Base-by-base conservation (phyloP, 495 filamentous ascomycete genomes). In the Acidiella bohemica region DNA sequence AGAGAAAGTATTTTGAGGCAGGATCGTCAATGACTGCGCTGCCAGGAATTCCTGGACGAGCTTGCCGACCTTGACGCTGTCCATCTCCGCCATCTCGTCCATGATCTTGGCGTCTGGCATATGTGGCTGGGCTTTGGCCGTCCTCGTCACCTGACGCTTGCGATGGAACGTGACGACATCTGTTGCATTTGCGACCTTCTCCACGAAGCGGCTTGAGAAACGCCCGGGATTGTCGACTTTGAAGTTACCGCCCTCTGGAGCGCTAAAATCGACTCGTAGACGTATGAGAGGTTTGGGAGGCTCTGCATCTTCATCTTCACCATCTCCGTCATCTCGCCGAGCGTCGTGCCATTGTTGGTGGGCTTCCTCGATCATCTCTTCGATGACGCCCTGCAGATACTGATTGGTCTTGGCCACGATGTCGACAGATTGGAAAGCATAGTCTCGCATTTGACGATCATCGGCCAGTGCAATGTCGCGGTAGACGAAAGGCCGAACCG, bases 151-250 rank as follows among this genome's bases (percentile, higher is more conserved):
- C 27, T 70, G 67, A 59, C 92, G 94, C 62, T 90, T 94, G 9
- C 84, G 73, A 58, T 95, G 75, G 49, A 92, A 95, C 50, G 90
- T 78, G 2, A 99, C 75, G 1, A 99, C 85, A 48, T 99, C 90
- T 49, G 82, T 90, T 1, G 80, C 74, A 50, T 99, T 99, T 8
- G 90, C 90, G 0, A 96, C 90, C 52, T 79, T 84, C 5, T 76
- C 78, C 1, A 79, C 70, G 49, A 99, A 99, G 4, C 87, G 75
- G 58, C 93, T 94, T 0, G 92, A 96, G 50, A 96, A 96, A 4
- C 90, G 75, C 53, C 96, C 90, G 12, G 90, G 90, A 44, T 99
- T 99, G 53, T 96, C 92, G 41, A 78, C 80, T 42, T 95, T 84
- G 50, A 80, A 99, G 30, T 74, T 72, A 27, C 83, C 80, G 18